These are phyloP conservation scores for Breynia disticha DNA, from an alignment of 441 rosid species.

Conservation along the genomic window DNA sequence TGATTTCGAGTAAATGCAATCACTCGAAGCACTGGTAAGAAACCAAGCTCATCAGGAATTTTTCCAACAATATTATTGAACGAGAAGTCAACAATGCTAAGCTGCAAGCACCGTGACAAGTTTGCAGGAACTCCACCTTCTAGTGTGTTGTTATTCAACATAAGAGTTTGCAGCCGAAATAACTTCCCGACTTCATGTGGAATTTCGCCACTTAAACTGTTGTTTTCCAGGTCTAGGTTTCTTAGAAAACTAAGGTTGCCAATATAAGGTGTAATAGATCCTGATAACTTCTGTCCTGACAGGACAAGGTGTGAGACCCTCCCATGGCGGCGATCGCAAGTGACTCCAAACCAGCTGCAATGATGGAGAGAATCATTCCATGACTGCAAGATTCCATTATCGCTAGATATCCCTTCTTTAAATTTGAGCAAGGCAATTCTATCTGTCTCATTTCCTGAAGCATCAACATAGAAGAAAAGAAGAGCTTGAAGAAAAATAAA, in stretches of 20 bases:
- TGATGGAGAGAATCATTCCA: conserved; percentile 7
- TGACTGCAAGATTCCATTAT: not conserved
- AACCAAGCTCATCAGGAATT: conserved; percentile 12
- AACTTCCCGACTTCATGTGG: not conserved
- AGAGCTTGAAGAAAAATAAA: not conserved
- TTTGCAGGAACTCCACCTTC: conserved; percentile 7
- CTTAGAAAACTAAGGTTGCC: conserved; percentile 11
- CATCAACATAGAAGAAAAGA: not conserved
- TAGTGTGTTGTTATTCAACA: conserved; percentile 3
- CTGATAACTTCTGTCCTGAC: not conserved
- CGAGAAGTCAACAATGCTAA: conserved; percentile 13
- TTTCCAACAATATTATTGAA: conserved; percentile 8
- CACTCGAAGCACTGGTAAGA: not conserved
- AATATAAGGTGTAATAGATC: conserved; percentile 9
- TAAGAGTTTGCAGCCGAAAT: not conserved
- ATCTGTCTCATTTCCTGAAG: not conserved
- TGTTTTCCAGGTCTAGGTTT: conserved; percentile 7
- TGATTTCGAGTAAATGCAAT: conserved; percentile 10
- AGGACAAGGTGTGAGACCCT: conserved; percentile 10
- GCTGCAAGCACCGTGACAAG: conserved; percentile 16
- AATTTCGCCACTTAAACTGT: conserved; percentile 5
- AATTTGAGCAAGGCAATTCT: not conserved
- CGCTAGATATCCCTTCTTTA: not conserved
- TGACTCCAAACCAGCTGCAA: conserved; percentile 14
- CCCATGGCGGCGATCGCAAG: conserved; percentile 2